Conservation (phyloP, 2,329 filamentous ascomycete species). For the Arthroderma sp. region DNA sequence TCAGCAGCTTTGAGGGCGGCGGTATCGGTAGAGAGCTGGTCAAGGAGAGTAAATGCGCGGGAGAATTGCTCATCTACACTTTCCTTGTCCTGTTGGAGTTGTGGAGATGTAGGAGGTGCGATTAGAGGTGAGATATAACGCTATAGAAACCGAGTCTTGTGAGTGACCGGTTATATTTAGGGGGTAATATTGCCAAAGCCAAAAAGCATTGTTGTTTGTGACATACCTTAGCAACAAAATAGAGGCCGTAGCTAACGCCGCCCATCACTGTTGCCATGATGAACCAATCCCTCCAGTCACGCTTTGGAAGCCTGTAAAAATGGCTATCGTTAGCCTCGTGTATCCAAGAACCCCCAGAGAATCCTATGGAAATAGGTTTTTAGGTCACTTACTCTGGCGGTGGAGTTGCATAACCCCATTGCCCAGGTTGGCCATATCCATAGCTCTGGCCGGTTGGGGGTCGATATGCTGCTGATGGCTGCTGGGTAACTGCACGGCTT, state of each 20-base stretch:
- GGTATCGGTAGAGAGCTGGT: slow-evolving; percentile 85
- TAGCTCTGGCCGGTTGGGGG: slow-evolving; percentile 37
- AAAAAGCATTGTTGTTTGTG: not conserved
- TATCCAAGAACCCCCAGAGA: not conserved
- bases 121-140: slow-evolving; percentile 87
- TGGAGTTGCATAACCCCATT: slow-evolving; percentile 41
- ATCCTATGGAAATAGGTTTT: slow-evolving; percentile 4
- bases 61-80: slow-evolving; percentile 88
- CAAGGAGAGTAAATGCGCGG: slow-evolving; percentile 77
- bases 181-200: not conserved
- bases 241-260: slow-evolving; percentile 79
- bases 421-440: slow-evolving; percentile 41
- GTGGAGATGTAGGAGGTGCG: slow-evolving; percentile 82
- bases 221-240: slow-evolving; percentile 68
- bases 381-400: slow-evolving; percentile 41
- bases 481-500: slow-evolving; percentile 36
- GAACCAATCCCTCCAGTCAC: slow-evolving; percentile 98
- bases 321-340: not conserved
- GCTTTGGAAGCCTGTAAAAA: slow-evolving; percentile 46
- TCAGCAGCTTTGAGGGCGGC: slow-evolving; percentile 77
- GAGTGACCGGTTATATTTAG: not conserved
- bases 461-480: slow-evolving; percentile 27
- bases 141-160: slow-evolving; percentile 30
- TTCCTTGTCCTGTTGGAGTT: slow-evolving; percentile 87
- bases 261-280: slow-evolving; percentile 96